Conservation (phyloP, 225 moss, liverwort and hornwort species). For the Sphagnum contortum region DNA sequence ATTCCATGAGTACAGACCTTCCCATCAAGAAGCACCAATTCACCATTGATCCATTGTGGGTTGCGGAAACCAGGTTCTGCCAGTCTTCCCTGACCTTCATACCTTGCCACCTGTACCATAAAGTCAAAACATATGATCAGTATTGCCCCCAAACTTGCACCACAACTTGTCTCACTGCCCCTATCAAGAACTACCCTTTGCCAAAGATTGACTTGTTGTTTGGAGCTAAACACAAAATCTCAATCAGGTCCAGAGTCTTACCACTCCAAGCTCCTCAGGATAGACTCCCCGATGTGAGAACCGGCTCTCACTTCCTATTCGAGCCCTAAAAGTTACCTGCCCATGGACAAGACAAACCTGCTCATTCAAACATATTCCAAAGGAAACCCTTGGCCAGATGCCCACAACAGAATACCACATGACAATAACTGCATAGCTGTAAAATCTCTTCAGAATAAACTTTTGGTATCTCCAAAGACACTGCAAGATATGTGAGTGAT, state of each 20-base stretch:
- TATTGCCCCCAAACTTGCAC: not conserved
- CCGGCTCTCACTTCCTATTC: constrained; percentile 87
- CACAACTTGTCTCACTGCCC: not conserved
- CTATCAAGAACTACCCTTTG: not conserved
- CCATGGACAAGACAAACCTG: not conserved
- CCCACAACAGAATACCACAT: no score
- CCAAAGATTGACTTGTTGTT: no score
- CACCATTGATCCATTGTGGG: constrained; percentile 98
- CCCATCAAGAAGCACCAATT: constrained; percentile 93
- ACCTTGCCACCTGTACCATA: constrained; percentile 66
- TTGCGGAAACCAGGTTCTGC: constrained; percentile 99
- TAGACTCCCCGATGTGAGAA: constrained; percentile 90
- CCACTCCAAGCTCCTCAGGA: constrained; percentile 99
- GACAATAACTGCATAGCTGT: no score
- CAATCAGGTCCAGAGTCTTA: constrained; percentile 12
- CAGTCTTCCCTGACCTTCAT: constrained; percentile 97
- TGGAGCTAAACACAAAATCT: not conserved
- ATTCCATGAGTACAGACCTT: constrained; percentile 35
- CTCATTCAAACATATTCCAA: not conserved
- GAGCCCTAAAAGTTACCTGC: constrained; percentile 97
- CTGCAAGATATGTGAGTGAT: no score
- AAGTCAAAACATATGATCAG: not conserved
- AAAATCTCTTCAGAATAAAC: no score
- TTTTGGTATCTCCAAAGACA: no score
- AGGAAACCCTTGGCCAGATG: not conserved